These are phyloP conservation scores for Trichoderma afroharzianum DNA, from an alignment of 2,329 filamentous ascomycete species.

Conservation along the genomic window DNA sequence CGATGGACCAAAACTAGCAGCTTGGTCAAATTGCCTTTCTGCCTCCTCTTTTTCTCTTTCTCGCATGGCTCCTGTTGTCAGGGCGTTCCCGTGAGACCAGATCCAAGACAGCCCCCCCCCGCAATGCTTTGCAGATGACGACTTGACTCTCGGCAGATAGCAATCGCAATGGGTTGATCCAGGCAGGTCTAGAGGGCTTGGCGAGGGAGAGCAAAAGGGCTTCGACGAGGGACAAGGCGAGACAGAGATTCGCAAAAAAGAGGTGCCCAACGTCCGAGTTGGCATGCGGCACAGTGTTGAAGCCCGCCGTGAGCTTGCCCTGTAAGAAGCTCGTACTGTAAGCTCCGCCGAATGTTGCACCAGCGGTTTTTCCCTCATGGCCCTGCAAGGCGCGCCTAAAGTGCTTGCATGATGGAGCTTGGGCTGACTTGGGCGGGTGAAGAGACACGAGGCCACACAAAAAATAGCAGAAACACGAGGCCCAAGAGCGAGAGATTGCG, in stretches of 20 bases:
- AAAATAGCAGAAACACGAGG: background rate
- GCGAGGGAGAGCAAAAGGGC: constrained; percentile 10
- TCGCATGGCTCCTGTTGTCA: background rate
- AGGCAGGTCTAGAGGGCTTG: constrained; percentile 2
- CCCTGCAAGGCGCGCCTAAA: constrained; percentile 10
- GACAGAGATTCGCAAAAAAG: background rate
- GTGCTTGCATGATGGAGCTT: constrained; percentile 7
- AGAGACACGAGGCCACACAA: background rate
- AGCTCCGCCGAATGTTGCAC: constrained; percentile 7
- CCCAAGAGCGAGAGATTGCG: background rate
- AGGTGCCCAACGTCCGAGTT: background rate
- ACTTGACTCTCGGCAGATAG: background rate
- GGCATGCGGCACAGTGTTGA: constrained; percentile 1
- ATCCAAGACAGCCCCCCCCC: background rate
- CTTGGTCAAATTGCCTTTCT: background rate
- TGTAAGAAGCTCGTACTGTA: constrained; percentile 10
- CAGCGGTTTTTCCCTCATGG: background rate
- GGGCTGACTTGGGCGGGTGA: background rate
- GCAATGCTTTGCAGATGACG: constrained; percentile 8
- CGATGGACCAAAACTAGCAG: background rate
- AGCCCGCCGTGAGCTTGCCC: background rate
- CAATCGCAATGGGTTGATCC: background rate
- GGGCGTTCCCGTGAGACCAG: constrained; percentile 8
- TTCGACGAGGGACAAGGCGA: background rate
- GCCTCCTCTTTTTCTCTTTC: background rate